Percentiles rank a stretch among this genome's conserved stretches.
These are phyloP conservation scores for Skeletonema menzelii DNA, from an alignment of 108 stramenopile genomes.

Conservation along the genomic window DNA sequence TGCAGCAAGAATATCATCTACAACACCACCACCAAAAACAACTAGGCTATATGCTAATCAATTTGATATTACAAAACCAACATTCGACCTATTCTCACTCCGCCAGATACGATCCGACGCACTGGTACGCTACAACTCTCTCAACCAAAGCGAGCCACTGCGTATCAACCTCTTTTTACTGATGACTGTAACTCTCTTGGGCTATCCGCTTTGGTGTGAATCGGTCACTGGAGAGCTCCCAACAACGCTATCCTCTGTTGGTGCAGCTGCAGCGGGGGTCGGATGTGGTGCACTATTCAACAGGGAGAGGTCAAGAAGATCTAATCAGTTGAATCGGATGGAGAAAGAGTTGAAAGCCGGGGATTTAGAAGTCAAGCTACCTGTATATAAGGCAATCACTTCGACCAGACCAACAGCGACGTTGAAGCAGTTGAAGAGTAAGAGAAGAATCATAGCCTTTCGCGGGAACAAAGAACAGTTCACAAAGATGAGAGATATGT, in stretches of 20 bases:
- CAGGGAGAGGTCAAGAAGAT: slow-evolving; percentile 62
- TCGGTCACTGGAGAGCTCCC: slow-evolving; percentile 47
- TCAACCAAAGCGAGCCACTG: slow-evolving; percentile 82
- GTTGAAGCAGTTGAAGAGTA: slow-evolving; percentile 33
- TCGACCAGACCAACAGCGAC: slow-evolving; percentile 7
- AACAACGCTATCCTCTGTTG: slow-evolving; percentile 16
- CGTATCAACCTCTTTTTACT: slow-evolving; percentile 70
- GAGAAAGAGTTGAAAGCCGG: slow-evolving; percentile 82
- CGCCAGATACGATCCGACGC: slow-evolving; percentile 77
- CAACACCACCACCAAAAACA: not conserved
- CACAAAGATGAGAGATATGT: slow-evolving; percentile 25
- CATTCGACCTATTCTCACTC: slow-evolving; percentile 73
- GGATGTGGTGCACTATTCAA: slow-evolving; percentile 51
- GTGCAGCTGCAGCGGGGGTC: slow-evolving; percentile 29
- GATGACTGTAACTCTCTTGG: slow-evolving; percentile 45
- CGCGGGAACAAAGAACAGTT: slow-evolving; percentile 54
- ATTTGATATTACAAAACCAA: slow-evolving; percentile 78
- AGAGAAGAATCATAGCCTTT: slow-evolving; percentile 59
- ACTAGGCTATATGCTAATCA: slow-evolving; percentile 27
- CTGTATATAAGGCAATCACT: slow-evolving; percentile 47
- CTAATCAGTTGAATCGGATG: slow-evolving; percentile 67
- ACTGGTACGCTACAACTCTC: slow-evolving; percentile 63
- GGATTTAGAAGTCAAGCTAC: slow-evolving; percentile 52
- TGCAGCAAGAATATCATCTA: not conserved
- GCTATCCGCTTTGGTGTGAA: slow-evolving; percentile 59